phyloP scores from a whole-genome alignment of 2,329 filamentous ascomycete species.

The Alternaria dauci region DNA sequence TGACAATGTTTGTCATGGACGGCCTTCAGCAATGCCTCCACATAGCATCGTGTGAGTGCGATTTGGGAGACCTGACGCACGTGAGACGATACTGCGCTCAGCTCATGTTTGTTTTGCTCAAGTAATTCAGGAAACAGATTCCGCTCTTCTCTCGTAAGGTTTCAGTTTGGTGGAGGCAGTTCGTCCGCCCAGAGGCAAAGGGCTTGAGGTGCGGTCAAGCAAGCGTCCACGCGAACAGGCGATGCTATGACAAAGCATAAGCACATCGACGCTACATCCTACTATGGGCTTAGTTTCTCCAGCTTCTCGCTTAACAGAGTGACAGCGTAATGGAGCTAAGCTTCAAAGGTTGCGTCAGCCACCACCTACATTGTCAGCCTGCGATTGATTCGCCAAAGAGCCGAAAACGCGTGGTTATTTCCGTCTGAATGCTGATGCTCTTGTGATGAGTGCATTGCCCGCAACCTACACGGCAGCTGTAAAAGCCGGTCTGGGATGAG shows the following conservation, averaged over 20 bases:
- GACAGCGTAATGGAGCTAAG: neutral
- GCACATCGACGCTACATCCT: neutral
- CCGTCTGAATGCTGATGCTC: neutral
- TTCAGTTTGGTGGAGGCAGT: slow-evolving; percentile 10
- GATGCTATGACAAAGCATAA: neutral
- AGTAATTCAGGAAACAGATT: neutral
- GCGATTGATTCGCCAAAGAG: neutral
- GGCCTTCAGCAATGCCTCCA: slow-evolving; percentile 7
- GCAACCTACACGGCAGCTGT: neutral
- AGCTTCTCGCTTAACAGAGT: neutral
- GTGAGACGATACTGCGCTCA: neutral
- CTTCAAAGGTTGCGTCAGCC: neutral
- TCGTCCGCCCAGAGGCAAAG: neutral
- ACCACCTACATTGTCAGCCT: slow-evolving; percentile 4
- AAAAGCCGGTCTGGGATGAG: neutral
- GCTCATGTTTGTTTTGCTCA: neutral
- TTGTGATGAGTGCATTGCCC: neutral
- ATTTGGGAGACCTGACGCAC: neutral
- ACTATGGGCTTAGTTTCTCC: neutral
- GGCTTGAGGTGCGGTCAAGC: neutral
- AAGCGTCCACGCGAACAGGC: neutral
- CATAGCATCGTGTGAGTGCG: neutral
- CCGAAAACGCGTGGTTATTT: slow-evolving; percentile 6
- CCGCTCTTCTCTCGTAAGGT: slow-evolving; percentile 3
- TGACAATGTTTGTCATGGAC: neutral